A percentile compares a stretch with the other conserved stretches of the same genome.
phyloP scores from a whole-genome alignment of 2,329 filamentous ascomycete genomes.

The Fusarium albosuccineum region DNA sequence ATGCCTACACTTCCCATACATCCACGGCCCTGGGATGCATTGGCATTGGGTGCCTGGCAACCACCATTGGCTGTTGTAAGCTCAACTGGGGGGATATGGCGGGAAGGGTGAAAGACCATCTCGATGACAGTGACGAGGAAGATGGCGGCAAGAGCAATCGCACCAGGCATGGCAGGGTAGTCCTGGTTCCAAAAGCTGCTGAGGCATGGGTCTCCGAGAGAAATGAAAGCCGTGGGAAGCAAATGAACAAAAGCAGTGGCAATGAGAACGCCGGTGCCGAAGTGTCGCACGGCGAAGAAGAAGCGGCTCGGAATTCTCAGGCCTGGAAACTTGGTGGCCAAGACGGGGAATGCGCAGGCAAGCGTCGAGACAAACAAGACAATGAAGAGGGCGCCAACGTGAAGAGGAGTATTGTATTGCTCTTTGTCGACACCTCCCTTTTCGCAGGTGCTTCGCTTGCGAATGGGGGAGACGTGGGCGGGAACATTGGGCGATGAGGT shows the following conservation, averaged over 20 bases:
- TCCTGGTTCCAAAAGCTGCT: constrained; percentile 79
- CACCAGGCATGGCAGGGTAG: constrained; percentile 83
- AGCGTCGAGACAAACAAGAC: constrained; percentile 62
- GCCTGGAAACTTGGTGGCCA: constrained; percentile 64
- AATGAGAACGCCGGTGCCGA: constrained; percentile 81
- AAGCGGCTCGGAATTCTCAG: constrained; percentile 67
- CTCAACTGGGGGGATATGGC: constrained; percentile 46
- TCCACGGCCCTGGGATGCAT: constrained; percentile 29
- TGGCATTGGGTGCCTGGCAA: background rate
- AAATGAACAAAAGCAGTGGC: constrained; percentile 86
- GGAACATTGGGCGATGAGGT: constrained; percentile 18
- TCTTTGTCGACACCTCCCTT: constrained; percentile 48
- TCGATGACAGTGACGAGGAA: constrained; percentile 86
- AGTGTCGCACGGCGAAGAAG: constrained; percentile 73
- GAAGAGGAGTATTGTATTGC: constrained; percentile 68
- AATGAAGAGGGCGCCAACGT: constrained; percentile 69
- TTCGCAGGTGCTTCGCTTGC: constrained; percentile 48
- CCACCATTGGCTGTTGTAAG: constrained; percentile 5
- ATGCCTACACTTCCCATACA: constrained; percentile 46
- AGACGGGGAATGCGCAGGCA: constrained; percentile 66
- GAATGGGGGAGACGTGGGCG: constrained; percentile 29
- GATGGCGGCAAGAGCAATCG: constrained; percentile 83
- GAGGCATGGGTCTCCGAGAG: constrained; percentile 75
- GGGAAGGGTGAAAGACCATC: constrained; percentile 69
- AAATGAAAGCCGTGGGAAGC: constrained; percentile 74